These are phyloP conservation scores for Cadophora luteo-olivacea DNA, from an alignment of 2,329 filamentous ascomycete genomes.

Conservation along the genomic window DNA sequence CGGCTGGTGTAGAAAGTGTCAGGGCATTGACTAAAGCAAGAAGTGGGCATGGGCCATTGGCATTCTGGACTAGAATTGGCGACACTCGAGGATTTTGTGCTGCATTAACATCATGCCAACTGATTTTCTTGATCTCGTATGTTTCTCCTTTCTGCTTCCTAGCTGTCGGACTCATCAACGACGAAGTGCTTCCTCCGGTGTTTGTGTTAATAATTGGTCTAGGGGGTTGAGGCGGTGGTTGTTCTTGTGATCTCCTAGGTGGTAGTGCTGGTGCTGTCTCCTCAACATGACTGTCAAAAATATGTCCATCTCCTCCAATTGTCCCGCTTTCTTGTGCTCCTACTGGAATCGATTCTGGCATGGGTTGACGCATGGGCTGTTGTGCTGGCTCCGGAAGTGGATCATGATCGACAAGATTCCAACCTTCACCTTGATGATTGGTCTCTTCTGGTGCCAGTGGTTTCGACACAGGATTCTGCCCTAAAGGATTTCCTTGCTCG, in stretches of 20 bases:
- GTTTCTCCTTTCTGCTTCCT: constrained; percentile 63
- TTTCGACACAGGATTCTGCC: constrained; percentile 17
- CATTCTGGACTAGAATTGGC: constrained; percentile 89
- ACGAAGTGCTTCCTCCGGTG: constrained; percentile 29
- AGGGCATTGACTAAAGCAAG: constrained; percentile 93
- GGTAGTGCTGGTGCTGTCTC: constrained; percentile 40
- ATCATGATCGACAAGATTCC: constrained; percentile 42
- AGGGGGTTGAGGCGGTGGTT: constrained; percentile 38
- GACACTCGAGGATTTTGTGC: constrained; percentile 73
- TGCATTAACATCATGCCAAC: constrained; percentile 74
- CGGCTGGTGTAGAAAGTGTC: constrained; percentile 77
- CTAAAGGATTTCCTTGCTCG: constrained; percentile 32
- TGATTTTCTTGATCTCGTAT: constrained; percentile 91
- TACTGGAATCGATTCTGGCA: constrained; percentile 11
- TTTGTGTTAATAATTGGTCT: constrained; percentile 32
- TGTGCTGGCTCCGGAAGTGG: not conserved
- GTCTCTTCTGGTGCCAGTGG: constrained; percentile 26
- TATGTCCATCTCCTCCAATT: constrained; percentile 28
- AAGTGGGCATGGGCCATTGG: constrained; percentile 92
- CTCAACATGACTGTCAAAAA: constrained; percentile 28
- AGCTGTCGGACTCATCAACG: constrained; percentile 25
- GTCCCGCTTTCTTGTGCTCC: constrained; percentile 38
- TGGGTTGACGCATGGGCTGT: not conserved
- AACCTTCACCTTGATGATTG: constrained; percentile 35
- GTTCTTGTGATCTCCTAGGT: constrained; percentile 37